Percentiles rank a stretch among this genome's conserved stretches.
Conservation (phyloP, 2,329 filamentous ascomycete species). For the Chaetomiaceae sp. region DNA sequence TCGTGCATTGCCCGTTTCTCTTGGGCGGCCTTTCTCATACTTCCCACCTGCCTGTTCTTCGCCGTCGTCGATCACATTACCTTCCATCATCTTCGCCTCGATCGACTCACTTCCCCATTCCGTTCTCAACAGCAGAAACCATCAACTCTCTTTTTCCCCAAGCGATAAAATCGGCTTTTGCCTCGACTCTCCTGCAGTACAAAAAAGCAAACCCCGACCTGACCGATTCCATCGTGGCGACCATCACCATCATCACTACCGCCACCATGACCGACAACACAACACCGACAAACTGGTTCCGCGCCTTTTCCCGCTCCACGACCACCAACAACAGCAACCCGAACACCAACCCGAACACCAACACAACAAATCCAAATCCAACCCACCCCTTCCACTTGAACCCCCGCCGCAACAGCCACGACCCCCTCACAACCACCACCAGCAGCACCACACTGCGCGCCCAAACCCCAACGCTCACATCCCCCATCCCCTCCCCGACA, state of each 20-base stretch:
- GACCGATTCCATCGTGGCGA: not conserved
- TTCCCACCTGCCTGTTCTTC: too few relatives aligned
- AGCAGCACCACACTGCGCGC: not conserved
- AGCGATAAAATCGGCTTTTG: too few relatives aligned
- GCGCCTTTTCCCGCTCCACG: conserved; percentile 10
- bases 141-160: too few relatives aligned
- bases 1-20: too few relatives aligned
- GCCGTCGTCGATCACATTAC: too few relatives aligned
- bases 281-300: conserved; percentile 13
- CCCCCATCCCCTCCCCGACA: not conserved
- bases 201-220: not conserved
- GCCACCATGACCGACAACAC: conserved; percentile 8
- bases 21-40: too few relatives aligned
- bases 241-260: not conserved
- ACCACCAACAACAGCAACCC: not conserved
- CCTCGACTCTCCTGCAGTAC: too few relatives aligned
- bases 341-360: not conserved
- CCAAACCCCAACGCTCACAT: not conserved
- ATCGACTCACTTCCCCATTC: too few relatives aligned
- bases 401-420: not conserved
- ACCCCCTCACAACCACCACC: not conserved
- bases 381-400: too few relatives aligned
- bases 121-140: too few relatives aligned
- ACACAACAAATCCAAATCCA: not conserved
- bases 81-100: too few relatives aligned